phyloP scores from a whole-genome alignment of 371 early-diverging fungal genomes.

The Mortierella sp. region DNA sequence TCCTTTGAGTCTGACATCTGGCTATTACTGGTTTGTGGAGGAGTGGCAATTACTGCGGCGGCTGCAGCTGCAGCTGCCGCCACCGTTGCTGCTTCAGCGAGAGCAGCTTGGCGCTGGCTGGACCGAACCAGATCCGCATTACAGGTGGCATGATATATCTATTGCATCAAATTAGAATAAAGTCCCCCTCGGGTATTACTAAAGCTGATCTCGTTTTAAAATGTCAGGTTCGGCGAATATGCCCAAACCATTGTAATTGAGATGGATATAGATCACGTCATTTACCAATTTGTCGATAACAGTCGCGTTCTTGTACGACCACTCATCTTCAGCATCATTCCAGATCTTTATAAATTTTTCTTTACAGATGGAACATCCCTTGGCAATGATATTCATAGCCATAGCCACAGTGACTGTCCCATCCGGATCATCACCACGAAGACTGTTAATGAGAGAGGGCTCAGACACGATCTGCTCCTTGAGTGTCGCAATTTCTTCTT shows the following conservation, averaged over 20 bases:
- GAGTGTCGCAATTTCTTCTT: slow-evolving; percentile 49
- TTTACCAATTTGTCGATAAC: slow-evolving; percentile 75
- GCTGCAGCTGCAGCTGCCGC: slow-evolving; percentile 7
- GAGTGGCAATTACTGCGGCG: not conserved
- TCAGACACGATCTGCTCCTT: slow-evolving; percentile 39
- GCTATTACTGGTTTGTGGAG: not conserved
- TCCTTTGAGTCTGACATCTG: not conserved
- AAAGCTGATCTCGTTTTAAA: not conserved
- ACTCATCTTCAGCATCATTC: slow-evolving; percentile 91
- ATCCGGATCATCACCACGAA: slow-evolving; percentile 11
- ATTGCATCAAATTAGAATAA: not conserved
- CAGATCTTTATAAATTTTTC: slow-evolving; percentile 89
- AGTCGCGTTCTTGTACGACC: slow-evolving; percentile 90
- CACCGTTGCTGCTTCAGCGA: slow-evolving; percentile 31
- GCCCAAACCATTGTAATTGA: not conserved
- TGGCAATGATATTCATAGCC: slow-evolving; percentile 57
- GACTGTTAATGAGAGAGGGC: slow-evolving; percentile 13
- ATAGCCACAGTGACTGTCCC: slow-evolving; percentile 11
- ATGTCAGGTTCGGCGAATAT: not conserved
- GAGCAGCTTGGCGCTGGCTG: slow-evolving; percentile 40
- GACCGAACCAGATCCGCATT: slow-evolving; percentile 65
- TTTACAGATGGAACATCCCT: slow-evolving; percentile 86
- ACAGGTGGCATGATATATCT: slow-evolving; percentile 80
- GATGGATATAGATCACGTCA: not conserved
- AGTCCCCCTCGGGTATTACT: not conserved